A percentile compares a stretch with the other conserved stretches of the same genome.
phyloP scores from a whole-genome alignment of 768 basidiomycete species.

The Macrolepiota albuminosa region DNA sequence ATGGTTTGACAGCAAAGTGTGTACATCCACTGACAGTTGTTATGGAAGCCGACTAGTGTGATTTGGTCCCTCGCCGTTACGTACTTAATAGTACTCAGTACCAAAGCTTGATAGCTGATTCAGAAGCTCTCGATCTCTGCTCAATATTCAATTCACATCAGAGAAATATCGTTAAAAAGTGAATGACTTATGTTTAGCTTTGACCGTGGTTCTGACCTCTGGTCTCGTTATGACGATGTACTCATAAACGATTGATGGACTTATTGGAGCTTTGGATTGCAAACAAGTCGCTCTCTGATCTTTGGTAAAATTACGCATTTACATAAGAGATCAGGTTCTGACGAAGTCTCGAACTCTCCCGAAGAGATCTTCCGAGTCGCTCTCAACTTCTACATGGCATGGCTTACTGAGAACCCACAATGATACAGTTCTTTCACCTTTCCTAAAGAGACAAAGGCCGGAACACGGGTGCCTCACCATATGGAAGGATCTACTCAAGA shows the following conservation, averaged over 20 bases:
- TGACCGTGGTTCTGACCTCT: neutral
- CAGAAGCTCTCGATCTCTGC: neutral
- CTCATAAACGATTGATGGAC: neutral
- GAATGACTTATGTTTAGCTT: neutral
- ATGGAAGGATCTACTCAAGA: slow-evolving; percentile 46
- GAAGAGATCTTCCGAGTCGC: neutral
- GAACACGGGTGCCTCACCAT: slow-evolving; percentile 5
- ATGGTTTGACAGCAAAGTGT: neutral
- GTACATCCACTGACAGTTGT: neutral
- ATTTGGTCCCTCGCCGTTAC: neutral
- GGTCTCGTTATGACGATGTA: neutral
- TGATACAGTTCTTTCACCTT: slow-evolving; percentile 9
- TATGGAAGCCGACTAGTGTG: neutral
- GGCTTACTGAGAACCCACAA: neutral
- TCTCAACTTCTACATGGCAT: neutral
- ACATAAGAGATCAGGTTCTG: neutral
- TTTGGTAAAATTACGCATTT: neutral
- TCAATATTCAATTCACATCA: neutral
- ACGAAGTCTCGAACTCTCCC: neutral
- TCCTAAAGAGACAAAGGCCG: slow-evolving; percentile 5
- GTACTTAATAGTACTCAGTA: neutral
- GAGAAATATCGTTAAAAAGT: neutral
- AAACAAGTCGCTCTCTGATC: neutral
- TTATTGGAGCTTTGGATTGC: neutral
- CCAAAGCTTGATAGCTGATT: neutral